These are phyloP conservation scores for Podila horticola DNA, from an alignment of 192 early-diverging fungal species.

Conservation along the genomic window DNA sequence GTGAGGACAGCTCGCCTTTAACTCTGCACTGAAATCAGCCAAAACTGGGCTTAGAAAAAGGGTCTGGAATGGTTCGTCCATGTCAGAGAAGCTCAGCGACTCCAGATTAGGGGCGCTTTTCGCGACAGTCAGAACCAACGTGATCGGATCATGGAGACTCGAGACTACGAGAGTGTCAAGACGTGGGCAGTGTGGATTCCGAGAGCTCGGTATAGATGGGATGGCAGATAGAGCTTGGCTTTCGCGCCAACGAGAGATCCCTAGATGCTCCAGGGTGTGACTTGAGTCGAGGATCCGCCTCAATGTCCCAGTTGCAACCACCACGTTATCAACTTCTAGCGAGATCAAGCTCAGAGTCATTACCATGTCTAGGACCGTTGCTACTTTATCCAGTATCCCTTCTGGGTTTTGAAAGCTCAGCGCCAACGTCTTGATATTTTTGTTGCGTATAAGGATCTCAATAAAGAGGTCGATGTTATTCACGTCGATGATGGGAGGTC, in stretches of 20 bases:
- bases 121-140: neutral
- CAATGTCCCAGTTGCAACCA: neutral
- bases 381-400: neutral
- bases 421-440: neutral
- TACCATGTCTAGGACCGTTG: neutral
- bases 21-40: neutral
- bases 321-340: neutral
- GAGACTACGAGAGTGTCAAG: neutral
- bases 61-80: neutral
- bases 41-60: neutral
- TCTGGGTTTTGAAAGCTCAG: neutral
- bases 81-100: neutral
- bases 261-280: neutral
- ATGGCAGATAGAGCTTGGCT: neutral
- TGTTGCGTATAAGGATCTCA: conserved; percentile 7
- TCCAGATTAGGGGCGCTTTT: neutral
- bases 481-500: neutral
- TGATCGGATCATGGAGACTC: neutral
- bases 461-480: neutral
- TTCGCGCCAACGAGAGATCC: neutral
- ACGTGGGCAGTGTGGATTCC: neutral
- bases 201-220: neutral
- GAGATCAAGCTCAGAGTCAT: neutral
- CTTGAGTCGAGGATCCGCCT: neutral
- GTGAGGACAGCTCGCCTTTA: neutral